Conservation (phyloP, 2,329 filamentous ascomycete genomes). For the Thermoascus crustaceus region DNA sequence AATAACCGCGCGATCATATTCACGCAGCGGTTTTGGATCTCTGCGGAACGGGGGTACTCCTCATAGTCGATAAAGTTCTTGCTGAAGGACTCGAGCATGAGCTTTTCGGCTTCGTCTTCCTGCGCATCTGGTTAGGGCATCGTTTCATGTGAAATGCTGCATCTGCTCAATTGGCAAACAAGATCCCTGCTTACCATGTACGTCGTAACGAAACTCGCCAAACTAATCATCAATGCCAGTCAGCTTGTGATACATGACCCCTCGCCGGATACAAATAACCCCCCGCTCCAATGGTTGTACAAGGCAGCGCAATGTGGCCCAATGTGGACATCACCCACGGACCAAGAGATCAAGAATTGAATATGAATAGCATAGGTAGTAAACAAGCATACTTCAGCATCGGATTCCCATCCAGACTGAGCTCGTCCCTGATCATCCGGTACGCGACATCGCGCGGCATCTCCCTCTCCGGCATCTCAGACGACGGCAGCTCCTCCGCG, state of each 20-base stretch:
- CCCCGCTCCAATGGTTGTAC: too few species aligned
- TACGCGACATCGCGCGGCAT: slow-evolving; percentile 94
- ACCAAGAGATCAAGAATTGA: background rate
- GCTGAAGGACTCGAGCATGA: slow-evolving; percentile 85
- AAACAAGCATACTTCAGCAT: slow-evolving; percentile 51
- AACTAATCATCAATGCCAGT: slow-evolving; percentile 39
- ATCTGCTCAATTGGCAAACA: too few species aligned
- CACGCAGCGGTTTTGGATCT: slow-evolving; percentile 87
- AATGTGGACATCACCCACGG: background rate
- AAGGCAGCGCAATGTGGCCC: too few species aligned
- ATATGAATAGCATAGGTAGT: background rate
- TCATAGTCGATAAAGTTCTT: slow-evolving; percentile 96
- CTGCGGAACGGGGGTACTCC: slow-evolving; percentile 71
- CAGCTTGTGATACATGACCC: too few species aligned
- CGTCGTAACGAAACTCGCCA: slow-evolving; percentile 90
- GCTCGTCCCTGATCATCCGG: slow-evolving; percentile 90
- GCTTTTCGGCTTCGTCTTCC: slow-evolving; percentile 92
- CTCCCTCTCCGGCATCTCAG: slow-evolving; percentile 80
- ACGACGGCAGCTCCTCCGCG: slow-evolving; percentile 65
- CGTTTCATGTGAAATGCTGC: too few species aligned
- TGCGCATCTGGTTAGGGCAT: slow-evolving; percentile 23
- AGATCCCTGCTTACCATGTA: slow-evolving; percentile 92
- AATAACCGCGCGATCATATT: slow-evolving; percentile 87
- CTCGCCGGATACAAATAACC: too few species aligned
- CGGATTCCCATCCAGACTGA: slow-evolving; percentile 84